These are phyloP conservation scores for Xylariomycetidae sp. DNA, from an alignment of 2,329 filamentous ascomycete genomes.

Conservation along the genomic window DNA sequence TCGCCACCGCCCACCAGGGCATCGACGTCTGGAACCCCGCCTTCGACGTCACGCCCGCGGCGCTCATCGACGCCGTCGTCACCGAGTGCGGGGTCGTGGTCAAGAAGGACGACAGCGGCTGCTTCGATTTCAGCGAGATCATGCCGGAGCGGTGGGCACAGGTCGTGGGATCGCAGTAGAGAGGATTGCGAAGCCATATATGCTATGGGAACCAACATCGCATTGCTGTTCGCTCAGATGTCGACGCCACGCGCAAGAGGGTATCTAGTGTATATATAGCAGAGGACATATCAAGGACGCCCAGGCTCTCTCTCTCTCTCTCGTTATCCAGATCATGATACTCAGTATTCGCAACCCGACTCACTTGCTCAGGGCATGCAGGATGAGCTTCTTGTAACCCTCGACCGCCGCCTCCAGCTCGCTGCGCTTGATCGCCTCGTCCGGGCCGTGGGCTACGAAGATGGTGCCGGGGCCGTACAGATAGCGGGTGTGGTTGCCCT, in stretches of 20 bases:
- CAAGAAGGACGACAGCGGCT: slow-evolving; percentile 60
- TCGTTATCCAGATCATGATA: no score
- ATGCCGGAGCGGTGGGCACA: slow-evolving; percentile 50
- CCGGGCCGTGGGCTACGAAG: slow-evolving; percentile 77
- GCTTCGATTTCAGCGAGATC: slow-evolving; percentile 57
- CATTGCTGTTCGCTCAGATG: no score
- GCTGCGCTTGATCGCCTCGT: slow-evolving; percentile 70
- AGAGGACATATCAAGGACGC: no score
- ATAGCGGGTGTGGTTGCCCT: slow-evolving; percentile 60
- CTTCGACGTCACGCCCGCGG: slow-evolving; percentile 88
- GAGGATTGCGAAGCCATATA: background rate
- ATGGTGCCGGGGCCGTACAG: slow-evolving; percentile 69
- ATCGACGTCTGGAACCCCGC: slow-evolving; percentile 94
- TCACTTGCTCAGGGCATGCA: slow-evolving; percentile 37
- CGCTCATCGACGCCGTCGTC: slow-evolving; percentile 86
- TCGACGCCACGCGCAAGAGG: no score
- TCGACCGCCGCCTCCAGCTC: slow-evolving; percentile 74
- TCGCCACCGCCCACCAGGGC: slow-evolving; percentile 72
- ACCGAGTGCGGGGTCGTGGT: slow-evolving; percentile 86
- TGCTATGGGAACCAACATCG: no score
- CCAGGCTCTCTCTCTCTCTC: no score
- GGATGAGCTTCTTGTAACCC: slow-evolving; percentile 68
- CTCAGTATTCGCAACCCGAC: background rate
- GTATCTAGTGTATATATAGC: no score
- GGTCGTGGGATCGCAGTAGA: slow-evolving; percentile 24